Evolutionary conservation across 2,329 filamentous ascomycete species (phyloP).

Genomic region (Colletotrichum sojae): DNA sequence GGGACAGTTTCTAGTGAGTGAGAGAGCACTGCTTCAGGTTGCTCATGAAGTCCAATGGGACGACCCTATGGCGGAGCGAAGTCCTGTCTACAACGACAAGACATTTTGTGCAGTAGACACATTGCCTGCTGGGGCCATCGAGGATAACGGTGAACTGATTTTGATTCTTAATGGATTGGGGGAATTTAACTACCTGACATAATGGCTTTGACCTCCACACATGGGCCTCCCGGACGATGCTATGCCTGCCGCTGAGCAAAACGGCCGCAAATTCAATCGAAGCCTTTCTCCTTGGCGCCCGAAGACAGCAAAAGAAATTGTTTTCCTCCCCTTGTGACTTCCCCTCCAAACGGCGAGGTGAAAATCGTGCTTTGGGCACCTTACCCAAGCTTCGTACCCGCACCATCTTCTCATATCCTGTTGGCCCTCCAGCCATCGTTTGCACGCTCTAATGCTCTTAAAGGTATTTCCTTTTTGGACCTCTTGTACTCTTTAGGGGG

Average conservation of each 20-base stretch:
- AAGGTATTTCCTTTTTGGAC: conserved; percentile 37
- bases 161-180: conserved; percentile 26
- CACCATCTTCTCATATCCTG: conserved; percentile 37
- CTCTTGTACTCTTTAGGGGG: conserved; percentile 39
- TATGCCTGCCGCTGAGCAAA: conserved; percentile 33
- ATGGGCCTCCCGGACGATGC: conserved; percentile 31
- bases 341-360: conserved; percentile 9
- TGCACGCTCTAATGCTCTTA: conserved; percentile 42
- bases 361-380: conserved; percentile 22
- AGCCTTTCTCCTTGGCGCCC: conserved; percentile 23
- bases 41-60: too few species aligned
- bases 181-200: conserved; percentile 36
- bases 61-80: too few species aligned
- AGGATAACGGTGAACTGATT: conserved; percentile 24
- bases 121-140: too few species aligned
- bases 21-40: too few species aligned
- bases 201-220: conserved; percentile 29
- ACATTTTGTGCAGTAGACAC: too few species aligned
- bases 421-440: conserved; percentile 40
- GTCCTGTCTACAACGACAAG: too few species aligned
- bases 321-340: conserved; percentile 26
- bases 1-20: too few species aligned
- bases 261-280: conserved; percentile 28
- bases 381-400: conserved; percentile 16
- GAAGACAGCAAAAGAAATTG: conserved; percentile 17